Evolutionary conservation across 805 yeast genomes (phyloP).

Genomic region (Candida coquimbonensis): DNA sequence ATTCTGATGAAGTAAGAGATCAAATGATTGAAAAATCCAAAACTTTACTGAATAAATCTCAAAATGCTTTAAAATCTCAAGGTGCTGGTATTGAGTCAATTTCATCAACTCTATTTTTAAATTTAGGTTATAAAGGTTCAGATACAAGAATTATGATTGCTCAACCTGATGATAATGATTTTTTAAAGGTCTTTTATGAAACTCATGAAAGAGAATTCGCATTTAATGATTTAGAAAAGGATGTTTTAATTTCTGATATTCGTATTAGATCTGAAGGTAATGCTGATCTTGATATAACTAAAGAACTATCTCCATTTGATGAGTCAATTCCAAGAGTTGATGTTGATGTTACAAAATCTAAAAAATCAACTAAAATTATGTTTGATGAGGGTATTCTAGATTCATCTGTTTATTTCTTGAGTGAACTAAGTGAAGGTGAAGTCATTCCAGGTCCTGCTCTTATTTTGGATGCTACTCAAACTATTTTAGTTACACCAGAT

Average conservation of each 20-base stretch:
- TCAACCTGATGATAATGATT: constrained; percentile 20
- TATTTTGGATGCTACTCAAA: constrained; percentile 32
- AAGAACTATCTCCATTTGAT: constrained; percentile 22
- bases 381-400: constrained; percentile 26
- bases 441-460: constrained; percentile 33
- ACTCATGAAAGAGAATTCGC: constrained; percentile 31
- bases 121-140: constrained; percentile 40
- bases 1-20: constrained; percentile 18
- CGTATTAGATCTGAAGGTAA: constrained; percentile 28
- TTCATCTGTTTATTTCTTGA: constrained; percentile 27
- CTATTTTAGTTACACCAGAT: constrained; percentile 31
- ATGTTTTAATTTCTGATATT: constrained; percentile 28
- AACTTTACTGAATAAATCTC: constrained; percentile 7
- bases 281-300: constrained; percentile 12
- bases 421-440: constrained; percentile 25
- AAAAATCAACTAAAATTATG: constrained; percentile 31
- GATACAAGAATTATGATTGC: constrained; percentile 36
- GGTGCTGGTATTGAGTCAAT: constrained; percentile 22
- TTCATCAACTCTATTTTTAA: constrained; percentile 25
- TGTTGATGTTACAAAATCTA: constrained; percentile 11
- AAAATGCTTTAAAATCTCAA: constrained; percentile 15
- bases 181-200: constrained; percentile 21
- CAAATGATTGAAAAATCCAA: constrained; percentile 8
- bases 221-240: constrained; percentile 28
- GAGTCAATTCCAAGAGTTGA: constrained; percentile 16